Evolutionary conservation across 768 basidiomycete genomes (phyloP).

Genomic region (Hygrophorus russula): DNA sequence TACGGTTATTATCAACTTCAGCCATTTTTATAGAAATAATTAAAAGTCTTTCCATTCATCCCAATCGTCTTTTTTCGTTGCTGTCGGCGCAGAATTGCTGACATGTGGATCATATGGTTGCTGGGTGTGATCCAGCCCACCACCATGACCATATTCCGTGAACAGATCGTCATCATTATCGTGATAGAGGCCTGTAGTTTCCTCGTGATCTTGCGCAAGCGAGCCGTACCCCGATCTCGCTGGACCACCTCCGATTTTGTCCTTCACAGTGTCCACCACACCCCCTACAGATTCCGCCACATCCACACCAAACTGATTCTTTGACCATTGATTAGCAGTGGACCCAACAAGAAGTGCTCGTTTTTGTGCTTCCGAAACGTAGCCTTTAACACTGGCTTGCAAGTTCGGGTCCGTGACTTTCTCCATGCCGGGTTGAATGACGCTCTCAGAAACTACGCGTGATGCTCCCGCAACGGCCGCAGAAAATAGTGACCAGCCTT

Average conservation of each 20-base stretch:
- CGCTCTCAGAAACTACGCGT: constrained; percentile 68
- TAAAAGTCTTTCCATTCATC: constrained; percentile 81
- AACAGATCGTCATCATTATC: constrained; percentile 62
- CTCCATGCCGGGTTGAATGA: constrained; percentile 85
- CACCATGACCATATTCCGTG: constrained; percentile 34
- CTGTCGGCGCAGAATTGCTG: constrained; percentile 11
- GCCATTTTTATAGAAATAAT: constrained; percentile 12
- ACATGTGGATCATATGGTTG: constrained; percentile 11
- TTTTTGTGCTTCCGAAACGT: constrained; percentile 58
- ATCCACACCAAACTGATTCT: constrained; percentile 71
- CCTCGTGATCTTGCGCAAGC: constrained; percentile 34
- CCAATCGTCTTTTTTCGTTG: constrained; percentile 50
- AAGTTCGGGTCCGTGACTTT: constrained; percentile 72
- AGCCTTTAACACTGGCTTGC: constrained; percentile 62
- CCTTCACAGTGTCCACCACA: constrained; percentile 54
- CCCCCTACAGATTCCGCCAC: constrained; percentile 69
- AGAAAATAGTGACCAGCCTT: constrained; percentile 95
- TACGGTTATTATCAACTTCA: background rate
- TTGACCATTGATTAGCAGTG: constrained; percentile 69
- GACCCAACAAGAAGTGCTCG: constrained; percentile 50
- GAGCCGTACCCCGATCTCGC: constrained; percentile 39
- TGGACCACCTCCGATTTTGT: constrained; percentile 45
- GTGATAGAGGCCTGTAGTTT: constrained; percentile 50
- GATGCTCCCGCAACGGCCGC: constrained; percentile 73
- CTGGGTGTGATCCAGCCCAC: background rate